A percentile compares a stretch with the other conserved stretches of the same genome.
Conservation (phyloP, 2,329 filamentous ascomycete species). For the Diaporthe vaccinii region DNA sequence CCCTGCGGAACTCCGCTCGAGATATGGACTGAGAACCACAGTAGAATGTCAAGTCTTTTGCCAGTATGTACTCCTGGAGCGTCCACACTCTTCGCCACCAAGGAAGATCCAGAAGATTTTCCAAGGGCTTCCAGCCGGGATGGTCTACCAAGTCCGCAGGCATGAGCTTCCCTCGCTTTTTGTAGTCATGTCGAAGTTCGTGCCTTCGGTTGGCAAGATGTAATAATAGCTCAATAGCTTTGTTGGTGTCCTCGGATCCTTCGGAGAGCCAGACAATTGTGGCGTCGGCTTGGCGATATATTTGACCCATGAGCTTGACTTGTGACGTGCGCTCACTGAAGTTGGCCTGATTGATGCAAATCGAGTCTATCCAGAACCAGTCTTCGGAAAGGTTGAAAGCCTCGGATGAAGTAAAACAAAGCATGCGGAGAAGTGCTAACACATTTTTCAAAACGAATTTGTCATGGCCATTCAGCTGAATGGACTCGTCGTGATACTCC, state of each 20-base stretch:
- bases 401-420: conserved; percentile 8
- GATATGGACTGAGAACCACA: conserved; percentile 25
- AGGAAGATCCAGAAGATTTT: not conserved
- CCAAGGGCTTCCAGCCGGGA: conserved; percentile 21
- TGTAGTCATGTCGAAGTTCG: conserved; percentile 15
- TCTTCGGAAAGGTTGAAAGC: not conserved
- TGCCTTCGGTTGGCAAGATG: conserved; percentile 24
- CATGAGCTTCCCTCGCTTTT: conserved; percentile 2
- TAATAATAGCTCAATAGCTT: conserved; percentile 15
- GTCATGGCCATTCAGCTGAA: not conserved
- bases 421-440: conserved; percentile 33
- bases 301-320: conserved; percentile 35
- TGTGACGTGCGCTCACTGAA: conserved; percentile 34
- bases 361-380: conserved; percentile 39
- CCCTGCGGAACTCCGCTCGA: conserved; percentile 21
- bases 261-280: conserved; percentile 34
- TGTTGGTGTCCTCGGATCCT: conserved; percentile 6
- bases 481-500: not conserved
- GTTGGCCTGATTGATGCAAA: conserved; percentile 35
- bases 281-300: conserved; percentile 26
- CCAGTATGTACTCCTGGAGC: conserved; percentile 35
- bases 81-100: conserved; percentile 38
- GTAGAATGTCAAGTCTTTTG: conserved; percentile 28
- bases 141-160: conserved; percentile 25
- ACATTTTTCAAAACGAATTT: conserved; percentile 15